A percentile compares a stretch with the other conserved stretches of the same genome.
Evolutionary conservation across 305 asterid species (phyloP).

Genomic region (Caryopteris hybrid): DNA sequence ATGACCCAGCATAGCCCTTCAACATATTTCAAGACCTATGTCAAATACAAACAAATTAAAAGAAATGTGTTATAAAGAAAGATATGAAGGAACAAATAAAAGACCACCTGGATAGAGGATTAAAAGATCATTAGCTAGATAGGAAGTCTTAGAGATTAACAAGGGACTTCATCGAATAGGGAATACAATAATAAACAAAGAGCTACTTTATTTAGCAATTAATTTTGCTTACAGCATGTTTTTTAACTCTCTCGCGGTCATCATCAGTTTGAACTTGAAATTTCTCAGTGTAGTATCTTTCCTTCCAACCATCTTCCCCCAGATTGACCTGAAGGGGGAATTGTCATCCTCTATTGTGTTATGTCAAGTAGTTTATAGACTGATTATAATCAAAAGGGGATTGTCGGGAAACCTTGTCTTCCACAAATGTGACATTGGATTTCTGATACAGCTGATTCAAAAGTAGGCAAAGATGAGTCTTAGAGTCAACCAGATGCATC

Average conservation of each 20-base stretch:
- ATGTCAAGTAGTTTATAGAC: not conserved
- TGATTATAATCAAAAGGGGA: slow-evolving; percentile 3
- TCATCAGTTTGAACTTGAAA: slow-evolving; percentile 39
- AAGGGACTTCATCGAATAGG: not conserved
- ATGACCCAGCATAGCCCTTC: slow-evolving; percentile 71
- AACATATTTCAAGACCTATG: slow-evolving; percentile 52
- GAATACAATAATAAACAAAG: not conserved
- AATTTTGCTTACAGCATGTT: slow-evolving; percentile 40
- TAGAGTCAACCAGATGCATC: slow-evolving; percentile 5
- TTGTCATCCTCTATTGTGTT: slow-evolving; percentile 7
- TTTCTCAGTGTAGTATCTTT: slow-evolving; percentile 51
- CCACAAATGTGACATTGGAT: slow-evolving; percentile 19
- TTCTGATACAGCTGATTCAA: slow-evolving; percentile 24
- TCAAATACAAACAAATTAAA: slow-evolving; percentile 16
- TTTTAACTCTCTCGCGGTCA: slow-evolving; percentile 30
- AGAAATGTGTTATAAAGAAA: not conserved
- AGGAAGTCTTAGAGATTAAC: not conserved
- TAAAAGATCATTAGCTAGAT: slow-evolving; percentile 1
- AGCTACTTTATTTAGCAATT: not conserved
- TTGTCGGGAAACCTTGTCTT: slow-evolving; percentile 40
- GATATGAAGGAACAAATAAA: not conserved
- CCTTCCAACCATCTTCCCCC: slow-evolving; percentile 59
- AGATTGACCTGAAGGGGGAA: slow-evolving; percentile 41
- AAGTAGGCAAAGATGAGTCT: slow-evolving; percentile 13
- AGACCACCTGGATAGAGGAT: slow-evolving; percentile 2